Base-by-base conservation (phyloP, 352 stramenopile species). In the Globisporangium echinulatum region DNA sequence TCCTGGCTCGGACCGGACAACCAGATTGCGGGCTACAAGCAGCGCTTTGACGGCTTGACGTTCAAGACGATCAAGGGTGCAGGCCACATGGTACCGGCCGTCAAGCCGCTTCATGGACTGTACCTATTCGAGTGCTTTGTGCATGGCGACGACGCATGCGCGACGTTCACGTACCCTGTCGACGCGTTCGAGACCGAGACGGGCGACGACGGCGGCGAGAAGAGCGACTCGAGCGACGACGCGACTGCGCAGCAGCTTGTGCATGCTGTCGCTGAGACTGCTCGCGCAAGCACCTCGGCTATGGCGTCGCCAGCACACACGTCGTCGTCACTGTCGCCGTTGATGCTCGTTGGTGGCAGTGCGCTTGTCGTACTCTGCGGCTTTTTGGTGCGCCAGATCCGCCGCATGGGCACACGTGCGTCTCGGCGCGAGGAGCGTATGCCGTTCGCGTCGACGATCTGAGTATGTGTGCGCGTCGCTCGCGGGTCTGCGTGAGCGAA, bases 21-120 rank as follows among this genome's bases (percentile, higher is more conserved):
- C 43, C 89, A 97, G 66, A 80, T 94, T 58, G 89, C 74, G 8
- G 89, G 89, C 7, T 90, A 96, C 61, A 76, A 90, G 33, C 75
- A 94, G 51, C 76, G 77, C 40, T 97, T 82, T 51, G 69, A 95
- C 19, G 84, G 78, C 15, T 61, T 25, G 25, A 25, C 25, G 25
- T 25, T 25, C 25, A 25, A 25, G 25, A 25, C 25, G 25, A 25
- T 25, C 66, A 92, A 95, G 51, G 90, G 88, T 36, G 85, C 86
- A 2, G 92, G 92, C 5, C 90, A 97, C 69, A 93, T 97, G 79
- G 90, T 89, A 19, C 77, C 80, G 0, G 74, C 71, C 14, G 78
- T 88, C 39, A 75, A 79, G 56, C 82, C 82, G 53, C 63, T 84
- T 8, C 77, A 85, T 25, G 74, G 73, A n/a, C 71, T 88, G 15